Evolutionary conservation across 2,329 filamentous ascomycete genomes (phyloP), one percentile per base, ranked within the genome.

Genomic region (Plenodomus tracheiphilus): DNA sequence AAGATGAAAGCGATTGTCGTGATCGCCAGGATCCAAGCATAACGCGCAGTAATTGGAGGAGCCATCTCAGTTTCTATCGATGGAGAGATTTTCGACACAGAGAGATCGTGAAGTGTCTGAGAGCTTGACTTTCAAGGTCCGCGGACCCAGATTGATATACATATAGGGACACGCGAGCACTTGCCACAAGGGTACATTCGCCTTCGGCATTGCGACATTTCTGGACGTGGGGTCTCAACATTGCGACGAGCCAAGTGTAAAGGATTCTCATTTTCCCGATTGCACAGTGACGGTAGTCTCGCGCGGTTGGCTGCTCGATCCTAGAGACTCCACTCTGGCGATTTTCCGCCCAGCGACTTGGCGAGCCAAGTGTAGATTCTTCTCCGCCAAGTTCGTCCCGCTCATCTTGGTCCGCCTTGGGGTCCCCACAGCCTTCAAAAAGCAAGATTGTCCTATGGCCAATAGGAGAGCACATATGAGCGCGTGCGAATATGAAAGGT

Each of bases 1-100:
- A 64, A 64, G 37, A 69, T 62, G 53, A 72, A 73, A 25, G 69
- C 68, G 46, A 74, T 73, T 19, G 63, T 61, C 19, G 69, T 72
- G 42, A 75, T 66, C 43, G 72, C 73, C 25, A 75, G 63, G 43
- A 75, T 74, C 71, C 72, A 75, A 45, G 73, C 69, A 48, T 74
- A 75, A 44, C 59, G 61, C 18, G 57, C 63, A 28, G 63, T 66
- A 17, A 55, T 48, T 28, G 59, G 40, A 43, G 61, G 49, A 36
- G 57, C 41, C 61, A 62, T 62, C 17, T 47, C 54, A 51, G 49
- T 15, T 15, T 32, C 28, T 32, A 32, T 32, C 28, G 28, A 15
- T 4, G 17, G 25, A 13, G 30, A 20, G 28, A 6, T 32, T 7
- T 25, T 25, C 22, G 22, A 25, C 28, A 15, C 6, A 32, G 9